Percentiles rank a stretch among this genome's conserved stretches.
Conservation (phyloP, 371 early-diverging fungal species). For the Mucor saturninus region DNA sequence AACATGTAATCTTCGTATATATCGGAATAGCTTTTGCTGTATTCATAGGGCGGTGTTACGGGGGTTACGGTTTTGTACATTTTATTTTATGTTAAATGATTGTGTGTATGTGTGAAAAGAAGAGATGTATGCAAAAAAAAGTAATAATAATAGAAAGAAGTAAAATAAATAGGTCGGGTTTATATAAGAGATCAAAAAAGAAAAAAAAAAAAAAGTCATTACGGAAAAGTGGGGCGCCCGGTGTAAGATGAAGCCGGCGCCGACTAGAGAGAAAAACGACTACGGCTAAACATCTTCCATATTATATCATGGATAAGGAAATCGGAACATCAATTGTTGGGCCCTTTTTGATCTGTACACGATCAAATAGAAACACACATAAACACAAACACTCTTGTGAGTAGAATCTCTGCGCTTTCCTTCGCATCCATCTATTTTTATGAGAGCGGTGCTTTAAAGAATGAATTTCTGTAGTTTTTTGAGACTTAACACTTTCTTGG, state of each 20-base stretch:
- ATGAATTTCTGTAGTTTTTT: not conserved
- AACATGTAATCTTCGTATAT: slow-evolving; percentile 21
- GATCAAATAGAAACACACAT: not conserved
- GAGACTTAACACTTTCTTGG: too few relatives aligned
- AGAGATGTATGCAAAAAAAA: not conserved
- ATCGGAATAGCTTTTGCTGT: slow-evolving; percentile 8
- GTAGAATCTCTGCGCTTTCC: too few relatives aligned
- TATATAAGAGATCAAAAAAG: slow-evolving; percentile 17
- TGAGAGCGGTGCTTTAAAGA: too few relatives aligned
- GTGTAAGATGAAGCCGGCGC: slow-evolving; percentile 21
- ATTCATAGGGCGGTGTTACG: slow-evolving; percentile 37
- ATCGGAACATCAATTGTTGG: slow-evolving; percentile 1
- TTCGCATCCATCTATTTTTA: too few relatives aligned
- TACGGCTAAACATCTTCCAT: slow-evolving; percentile 26
- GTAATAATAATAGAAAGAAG: not conserved
- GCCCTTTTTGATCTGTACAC: not conserved
- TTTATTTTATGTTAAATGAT: not conserved
- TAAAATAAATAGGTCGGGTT: slow-evolving; percentile 8
- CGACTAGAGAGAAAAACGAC: slow-evolving; percentile 5
- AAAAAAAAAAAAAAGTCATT: slow-evolving; percentile 4
- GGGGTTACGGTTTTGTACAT: slow-evolving; percentile 21
- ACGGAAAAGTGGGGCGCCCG: slow-evolving; percentile 13
- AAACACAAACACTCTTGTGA: not conserved
- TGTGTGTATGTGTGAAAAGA: not conserved
- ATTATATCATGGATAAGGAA: slow-evolving; percentile 7